phyloP scores from a whole-genome alignment of 2,329 filamentous ascomycete species.

The Calycina marina region DNA sequence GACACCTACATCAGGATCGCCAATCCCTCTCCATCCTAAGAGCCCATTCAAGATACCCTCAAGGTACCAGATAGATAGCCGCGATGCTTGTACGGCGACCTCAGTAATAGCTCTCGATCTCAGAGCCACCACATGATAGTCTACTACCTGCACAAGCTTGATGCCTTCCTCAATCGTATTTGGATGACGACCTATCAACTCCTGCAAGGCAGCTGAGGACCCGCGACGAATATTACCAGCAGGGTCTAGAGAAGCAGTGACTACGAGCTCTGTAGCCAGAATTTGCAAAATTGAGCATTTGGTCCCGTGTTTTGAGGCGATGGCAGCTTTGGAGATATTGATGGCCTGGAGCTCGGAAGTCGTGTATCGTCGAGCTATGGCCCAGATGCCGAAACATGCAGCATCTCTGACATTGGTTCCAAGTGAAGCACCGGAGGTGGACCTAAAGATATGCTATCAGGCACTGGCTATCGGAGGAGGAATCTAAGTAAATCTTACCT shows the following conservation, averaged over 20 bases:
- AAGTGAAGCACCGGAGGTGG: slow-evolving; percentile 67
- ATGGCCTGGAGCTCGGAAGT: slow-evolving; percentile 62
- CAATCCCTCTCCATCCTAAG: slow-evolving; percentile 77
- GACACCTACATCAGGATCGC: slow-evolving; percentile 48
- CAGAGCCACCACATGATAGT: slow-evolving; percentile 88
- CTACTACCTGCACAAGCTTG: slow-evolving; percentile 70
- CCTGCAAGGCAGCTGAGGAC: slow-evolving; percentile 84
- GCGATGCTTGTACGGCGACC: slow-evolving; percentile 55
- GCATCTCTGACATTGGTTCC: slow-evolving; percentile 90
- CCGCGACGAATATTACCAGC: slow-evolving; percentile 88
- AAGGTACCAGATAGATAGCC: slow-evolving; percentile 33
- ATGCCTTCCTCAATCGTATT: slow-evolving; percentile 75
- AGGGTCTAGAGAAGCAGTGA: slow-evolving; percentile 72
- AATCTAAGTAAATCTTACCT: too few species aligned
- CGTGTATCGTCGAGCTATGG: slow-evolving; percentile 72
- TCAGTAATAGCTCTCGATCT: slow-evolving; percentile 67
- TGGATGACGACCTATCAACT: slow-evolving; percentile 84
- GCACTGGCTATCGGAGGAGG: too few species aligned
- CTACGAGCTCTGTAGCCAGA: slow-evolving; percentile 67
- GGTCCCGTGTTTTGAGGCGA: slow-evolving; percentile 12
- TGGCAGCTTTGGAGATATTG: slow-evolving; percentile 5
- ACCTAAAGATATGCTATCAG: too few species aligned
- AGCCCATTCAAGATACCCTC: slow-evolving; percentile 54
- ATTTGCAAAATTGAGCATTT: slow-evolving; percentile 55
- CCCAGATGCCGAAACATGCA: slow-evolving; percentile 93